Evolutionary conservation across 176 grass and related monocot species (phyloP), one percentile per base, ranked within the genome.

Genomic region (Triticum monococcum): DNA sequence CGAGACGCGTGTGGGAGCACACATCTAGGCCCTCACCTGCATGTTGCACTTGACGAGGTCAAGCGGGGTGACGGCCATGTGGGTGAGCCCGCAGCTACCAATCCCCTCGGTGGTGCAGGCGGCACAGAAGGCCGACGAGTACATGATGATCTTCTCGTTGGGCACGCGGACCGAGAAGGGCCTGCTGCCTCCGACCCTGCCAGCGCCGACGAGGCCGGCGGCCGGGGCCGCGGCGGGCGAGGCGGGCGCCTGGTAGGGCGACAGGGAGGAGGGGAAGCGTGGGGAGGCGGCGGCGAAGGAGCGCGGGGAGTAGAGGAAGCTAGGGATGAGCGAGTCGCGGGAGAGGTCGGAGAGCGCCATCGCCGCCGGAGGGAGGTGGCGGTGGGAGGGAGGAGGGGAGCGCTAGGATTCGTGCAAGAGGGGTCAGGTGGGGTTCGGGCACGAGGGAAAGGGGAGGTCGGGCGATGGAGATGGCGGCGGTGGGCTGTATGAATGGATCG

Each of bases 1-100:
- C 1, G 37, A 38, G 37, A 38, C 18, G n/a, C 1, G 37, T 38
- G 37, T 6, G 18, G 23, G 0, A 5, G 18, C 9, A 8, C 38
- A 85, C 77, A 91, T 88, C 89, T 75, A 65, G 52, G 8, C 1
- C 24, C 72, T 86, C 84, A 99, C 97, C 89, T 99, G 94, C 97
- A 99, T 99, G 46, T 99, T 97, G 23, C 97, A 99, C 92, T 99
- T 99, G 26, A 99, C 92, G 46, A 99, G 87, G 84, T 99, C 97
- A 83, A 99, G 94, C 48, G 94, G 97, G 5, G 97, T 99, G 92
- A 99, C 90, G 80, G 92, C 79, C 97, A 38, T 99, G 85, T 99
- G 97, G 86, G 97, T 99, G 85, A 94, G 97, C 17, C 97, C 94
- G 67, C 97, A 99, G 84, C 94, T 91, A 61, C 90, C 97, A 36